Conservation (phyloP, 2,329 filamentous ascomycete species). For the Escovopsis sp. region DNA sequence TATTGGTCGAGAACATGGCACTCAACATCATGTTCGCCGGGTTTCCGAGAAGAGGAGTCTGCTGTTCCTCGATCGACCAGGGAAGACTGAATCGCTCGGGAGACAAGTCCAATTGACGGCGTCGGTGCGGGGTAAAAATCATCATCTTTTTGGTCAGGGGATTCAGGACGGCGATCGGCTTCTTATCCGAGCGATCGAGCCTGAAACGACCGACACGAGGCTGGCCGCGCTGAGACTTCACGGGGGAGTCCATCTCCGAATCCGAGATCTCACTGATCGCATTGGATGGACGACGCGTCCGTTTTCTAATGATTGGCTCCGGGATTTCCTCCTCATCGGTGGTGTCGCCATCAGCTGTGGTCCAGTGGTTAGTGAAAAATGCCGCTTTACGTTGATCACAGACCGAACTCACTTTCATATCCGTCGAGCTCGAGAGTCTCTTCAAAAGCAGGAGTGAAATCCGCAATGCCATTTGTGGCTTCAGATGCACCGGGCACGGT, state of each 20-base stretch:
- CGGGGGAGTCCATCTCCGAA: conserved; percentile 33
- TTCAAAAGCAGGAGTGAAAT: conserved; percentile 17
- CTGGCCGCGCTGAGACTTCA: conserved; percentile 33
- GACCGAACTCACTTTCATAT: conserved; percentile 41
- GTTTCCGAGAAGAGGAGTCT: conserved; percentile 47
- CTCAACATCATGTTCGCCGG: conserved; percentile 67
- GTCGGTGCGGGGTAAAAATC: conserved; percentile 43
- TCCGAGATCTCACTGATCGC: conserved; percentile 29
- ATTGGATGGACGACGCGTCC: conserved; percentile 26
- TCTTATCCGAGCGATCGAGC: conserved; percentile 37
- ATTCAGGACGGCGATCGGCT: conserved; percentile 44
- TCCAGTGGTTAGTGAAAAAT: conserved; percentile 21
- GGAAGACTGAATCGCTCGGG: conserved; percentile 40
- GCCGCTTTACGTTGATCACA: conserved; percentile 3
- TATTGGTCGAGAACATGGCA: conserved; percentile 46
- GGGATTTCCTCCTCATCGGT: conserved; percentile 47
- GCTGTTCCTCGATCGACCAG: conserved; percentile 26
- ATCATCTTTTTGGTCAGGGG: conserved; percentile 45
- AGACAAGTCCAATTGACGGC: conserved; percentile 35
- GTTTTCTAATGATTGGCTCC: conserved; percentile 33
- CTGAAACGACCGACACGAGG: conserved; percentile 41
- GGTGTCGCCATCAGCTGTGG: conserved; percentile 43
- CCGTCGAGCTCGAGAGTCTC: conserved; percentile 34
- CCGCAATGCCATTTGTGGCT: conserved; percentile 10
- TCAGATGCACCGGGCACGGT: conserved; percentile 26